Evolutionary conservation across 331 rosid genomes (phyloP).

Genomic region (Erythrophleum ivorense): DNA sequence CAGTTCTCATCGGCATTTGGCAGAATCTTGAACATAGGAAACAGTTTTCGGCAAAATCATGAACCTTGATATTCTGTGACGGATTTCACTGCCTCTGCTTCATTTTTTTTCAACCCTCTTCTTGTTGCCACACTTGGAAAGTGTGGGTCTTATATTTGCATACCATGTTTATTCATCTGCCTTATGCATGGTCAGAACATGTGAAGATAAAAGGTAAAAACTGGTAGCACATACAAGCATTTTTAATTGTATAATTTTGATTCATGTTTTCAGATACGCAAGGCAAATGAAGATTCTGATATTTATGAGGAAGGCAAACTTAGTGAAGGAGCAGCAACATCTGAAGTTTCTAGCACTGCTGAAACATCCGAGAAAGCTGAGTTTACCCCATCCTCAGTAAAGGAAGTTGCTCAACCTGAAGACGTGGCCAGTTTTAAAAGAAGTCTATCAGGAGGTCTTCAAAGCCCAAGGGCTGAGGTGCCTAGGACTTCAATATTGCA

Average conservation of each 20-base stretch:
- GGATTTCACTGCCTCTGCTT: neutral
- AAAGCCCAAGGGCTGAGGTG: constrained; percentile 80
- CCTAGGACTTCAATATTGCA: constrained; percentile 67
- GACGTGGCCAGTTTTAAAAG: constrained; percentile 50
- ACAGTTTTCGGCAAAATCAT: neutral
- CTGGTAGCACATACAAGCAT: neutral
- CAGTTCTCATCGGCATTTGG: constrained; percentile 1
- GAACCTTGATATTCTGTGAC: neutral
- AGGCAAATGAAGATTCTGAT: constrained; percentile 65
- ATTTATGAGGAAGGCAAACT: constrained; percentile 52
- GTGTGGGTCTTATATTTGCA: constrained; percentile 1
- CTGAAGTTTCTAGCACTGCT: constrained; percentile 22
- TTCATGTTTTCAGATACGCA: constrained; percentile 54
- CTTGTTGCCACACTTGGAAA: neutral
- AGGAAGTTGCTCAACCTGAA: constrained; percentile 37
- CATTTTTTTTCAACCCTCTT: neutral
- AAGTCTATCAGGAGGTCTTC: constrained; percentile 89
- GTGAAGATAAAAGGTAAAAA: neutral
- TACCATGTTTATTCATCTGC: neutral
- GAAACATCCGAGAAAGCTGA: constrained; percentile 44
- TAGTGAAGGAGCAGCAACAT: constrained; percentile 12
- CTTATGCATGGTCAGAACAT: neutral
- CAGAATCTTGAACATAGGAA: constrained; percentile 8
- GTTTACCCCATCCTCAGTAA: constrained; percentile 41
- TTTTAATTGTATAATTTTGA: neutral